Evolutionary conservation across 2,329 filamentous ascomycete genomes (phyloP).

Genomic region (Colletotrichum ledebouriae): DNA sequence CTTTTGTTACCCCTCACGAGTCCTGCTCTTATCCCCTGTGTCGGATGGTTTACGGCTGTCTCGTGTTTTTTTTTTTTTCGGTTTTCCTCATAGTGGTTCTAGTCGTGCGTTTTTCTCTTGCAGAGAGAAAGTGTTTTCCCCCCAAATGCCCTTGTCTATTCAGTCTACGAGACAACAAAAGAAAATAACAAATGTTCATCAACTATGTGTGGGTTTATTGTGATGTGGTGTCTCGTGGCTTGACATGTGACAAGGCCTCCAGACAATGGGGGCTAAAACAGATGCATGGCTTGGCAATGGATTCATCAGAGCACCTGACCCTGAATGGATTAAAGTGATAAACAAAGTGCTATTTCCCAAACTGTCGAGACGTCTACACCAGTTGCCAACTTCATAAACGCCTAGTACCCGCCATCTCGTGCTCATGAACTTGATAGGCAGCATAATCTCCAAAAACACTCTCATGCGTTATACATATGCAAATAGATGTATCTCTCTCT

Average conservation of each 20-base stretch:
- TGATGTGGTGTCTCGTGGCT: not conserved
- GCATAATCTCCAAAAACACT: not conserved
- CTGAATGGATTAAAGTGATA: constrained; percentile 6
- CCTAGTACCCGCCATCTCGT: constrained; percentile 15
- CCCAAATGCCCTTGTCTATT: constrained; percentile 43
- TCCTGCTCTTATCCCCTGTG: constrained; percentile 40
- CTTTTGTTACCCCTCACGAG: constrained; percentile 33
- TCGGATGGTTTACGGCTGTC: constrained; percentile 44
- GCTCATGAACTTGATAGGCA: constrained; percentile 1
- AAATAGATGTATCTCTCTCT: not conserved
- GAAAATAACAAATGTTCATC: constrained; percentile 44
- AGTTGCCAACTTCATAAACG: constrained; percentile 3
- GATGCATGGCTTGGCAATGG: no score
- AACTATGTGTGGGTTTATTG: constrained; percentile 5
- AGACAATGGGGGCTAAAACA: no score
- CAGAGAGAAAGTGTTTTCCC: constrained; percentile 40
- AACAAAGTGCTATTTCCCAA: constrained; percentile 29
- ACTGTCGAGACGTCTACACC: constrained; percentile 1
- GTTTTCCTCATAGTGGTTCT: constrained; percentile 43
- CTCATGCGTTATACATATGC: not conserved
- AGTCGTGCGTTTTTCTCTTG: constrained; percentile 39
- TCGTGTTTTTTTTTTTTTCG: constrained; percentile 42
- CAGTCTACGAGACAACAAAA: constrained; percentile 42
- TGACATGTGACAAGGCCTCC: not conserved
- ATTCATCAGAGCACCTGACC: not conserved